phyloP scores from a whole-genome alignment of 1,284 basidiomycete species.

The Inonotus hispidus region DNA sequence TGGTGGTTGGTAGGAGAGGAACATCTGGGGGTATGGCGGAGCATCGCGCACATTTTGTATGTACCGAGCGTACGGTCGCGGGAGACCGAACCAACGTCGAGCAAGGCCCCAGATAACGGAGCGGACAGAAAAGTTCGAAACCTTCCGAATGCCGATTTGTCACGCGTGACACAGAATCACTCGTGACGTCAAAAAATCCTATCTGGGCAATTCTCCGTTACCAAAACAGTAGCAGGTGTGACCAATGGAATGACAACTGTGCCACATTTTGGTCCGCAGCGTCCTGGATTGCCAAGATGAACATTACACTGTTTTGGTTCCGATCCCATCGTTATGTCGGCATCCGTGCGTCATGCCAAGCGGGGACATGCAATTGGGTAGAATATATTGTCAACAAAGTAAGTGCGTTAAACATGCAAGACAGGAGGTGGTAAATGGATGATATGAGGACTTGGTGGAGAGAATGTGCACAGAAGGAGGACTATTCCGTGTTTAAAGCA shows the following conservation, averaged over 20 bases:
- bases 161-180: neutral
- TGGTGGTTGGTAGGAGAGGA: neutral
- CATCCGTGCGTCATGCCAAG: neutral
- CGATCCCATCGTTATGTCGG: neutral
- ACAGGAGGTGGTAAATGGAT: neutral
- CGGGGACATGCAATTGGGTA: too few relatives aligned
- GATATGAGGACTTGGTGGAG: neutral
- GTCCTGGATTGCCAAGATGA: neutral
- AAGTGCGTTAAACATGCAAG: neutral
- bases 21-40: neutral
- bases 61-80: neutral
- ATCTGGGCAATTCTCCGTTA: neutral
- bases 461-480: neutral
- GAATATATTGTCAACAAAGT: neutral
- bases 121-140: neutral
- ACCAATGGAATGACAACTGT: neutral
- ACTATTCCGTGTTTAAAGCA: neutral
- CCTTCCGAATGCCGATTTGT: neutral
- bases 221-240: neutral
- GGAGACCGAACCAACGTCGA: neutral
- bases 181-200: neutral
- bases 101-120: neutral
- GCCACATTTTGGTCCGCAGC: too few relatives aligned
- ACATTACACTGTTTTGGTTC: neutral
- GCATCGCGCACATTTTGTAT: neutral